A percentile compares a stretch with the other conserved stretches of the same genome.
Evolutionary conservation across 768 basidiomycete genomes (phyloP).

Genomic region (Lactifluus piperatus): DNA sequence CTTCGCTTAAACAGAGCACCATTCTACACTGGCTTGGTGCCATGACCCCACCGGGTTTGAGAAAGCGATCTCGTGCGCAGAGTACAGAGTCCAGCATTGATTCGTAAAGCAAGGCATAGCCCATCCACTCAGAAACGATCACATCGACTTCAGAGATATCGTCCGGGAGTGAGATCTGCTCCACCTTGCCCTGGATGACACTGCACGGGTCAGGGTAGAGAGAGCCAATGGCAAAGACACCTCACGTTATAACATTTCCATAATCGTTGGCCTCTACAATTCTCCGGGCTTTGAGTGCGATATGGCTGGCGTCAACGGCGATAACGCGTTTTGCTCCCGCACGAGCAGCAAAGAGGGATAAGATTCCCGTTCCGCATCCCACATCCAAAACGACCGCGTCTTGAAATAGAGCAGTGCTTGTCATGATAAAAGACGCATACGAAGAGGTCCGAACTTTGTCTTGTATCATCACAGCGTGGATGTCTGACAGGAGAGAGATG

Average conservation of each 20-base stretch:
- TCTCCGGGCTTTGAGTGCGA: constrained; percentile 40
- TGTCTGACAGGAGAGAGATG: constrained; percentile 42
- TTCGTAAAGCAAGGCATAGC: constrained; percentile 84
- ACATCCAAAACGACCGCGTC: constrained; percentile 89
- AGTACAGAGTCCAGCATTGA: constrained; percentile 97
- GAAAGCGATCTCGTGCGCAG: constrained; percentile 77
- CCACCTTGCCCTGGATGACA: constrained; percentile 85
- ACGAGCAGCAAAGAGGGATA: constrained; percentile 83
- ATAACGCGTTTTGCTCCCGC: constrained; percentile 87
- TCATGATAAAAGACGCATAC: constrained; percentile 86
- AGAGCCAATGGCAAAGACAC: not conserved
- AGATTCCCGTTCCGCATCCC: constrained; percentile 91
- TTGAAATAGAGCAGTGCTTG: constrained; percentile 70
- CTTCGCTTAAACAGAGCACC: constrained; percentile 77
- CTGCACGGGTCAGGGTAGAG: constrained; percentile 26
- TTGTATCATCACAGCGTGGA: constrained; percentile 94
- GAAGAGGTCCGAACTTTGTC: constrained; percentile 91
- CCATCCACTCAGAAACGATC: constrained; percentile 99
- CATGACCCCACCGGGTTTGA: constrained; percentile 72
- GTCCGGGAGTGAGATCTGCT: constrained; percentile 74
- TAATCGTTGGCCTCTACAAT: constrained; percentile 45
- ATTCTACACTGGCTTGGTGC: constrained; percentile 86
- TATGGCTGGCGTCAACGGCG: constrained; percentile 84
- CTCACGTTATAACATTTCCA: constrained; percentile 58
- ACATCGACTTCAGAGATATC: constrained; percentile 76